Conservation (phyloP, 1,284 basidiomycete genomes). For the Hypsizygus ulmarius region DNA sequence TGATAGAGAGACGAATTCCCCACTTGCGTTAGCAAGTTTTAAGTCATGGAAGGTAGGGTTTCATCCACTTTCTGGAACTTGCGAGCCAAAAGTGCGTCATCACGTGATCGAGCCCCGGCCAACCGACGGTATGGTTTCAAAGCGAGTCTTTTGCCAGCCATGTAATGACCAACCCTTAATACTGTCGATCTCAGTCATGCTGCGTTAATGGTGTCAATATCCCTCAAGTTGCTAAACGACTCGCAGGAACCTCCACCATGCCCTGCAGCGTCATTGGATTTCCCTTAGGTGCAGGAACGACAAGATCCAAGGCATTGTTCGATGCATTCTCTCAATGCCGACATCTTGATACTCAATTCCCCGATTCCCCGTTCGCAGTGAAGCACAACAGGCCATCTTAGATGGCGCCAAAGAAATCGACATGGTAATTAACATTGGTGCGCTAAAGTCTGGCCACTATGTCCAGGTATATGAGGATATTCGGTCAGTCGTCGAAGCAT, state of each 20-base stretch:
- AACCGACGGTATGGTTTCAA: conserved; percentile 42
- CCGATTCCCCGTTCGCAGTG: conserved; percentile 30
- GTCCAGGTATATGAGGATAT: conserved; percentile 38
- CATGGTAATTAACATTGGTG: conserved; percentile 46
- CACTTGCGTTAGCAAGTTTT: no score
- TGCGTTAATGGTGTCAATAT: conserved; percentile 47
- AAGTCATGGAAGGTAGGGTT: no score
- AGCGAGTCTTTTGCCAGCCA: conserved; percentile 22
- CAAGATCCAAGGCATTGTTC: conserved; percentile 42
- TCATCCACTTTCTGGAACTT: no score
- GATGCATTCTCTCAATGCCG: conserved; percentile 4
- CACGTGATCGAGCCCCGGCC: conserved; percentile 13
- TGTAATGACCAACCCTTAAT: background rate
- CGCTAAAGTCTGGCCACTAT: conserved; percentile 40
- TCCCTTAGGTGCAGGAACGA: conserved; percentile 42
- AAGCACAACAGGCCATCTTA: conserved; percentile 40
- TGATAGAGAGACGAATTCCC: conserved; percentile 8
- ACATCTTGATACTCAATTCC: background rate
- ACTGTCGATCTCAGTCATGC: conserved; percentile 35
- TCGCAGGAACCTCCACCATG: conserved; percentile 35
- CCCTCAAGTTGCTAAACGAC: conserved; percentile 35
- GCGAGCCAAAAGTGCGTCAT: no score
- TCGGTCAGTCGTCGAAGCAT: conserved; percentile 33
- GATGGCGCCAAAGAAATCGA: conserved; percentile 48
- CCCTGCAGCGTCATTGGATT: conserved; percentile 48